Conservation (phyloP, 441 rosid species). For the Raphanus hybrid region DNA sequence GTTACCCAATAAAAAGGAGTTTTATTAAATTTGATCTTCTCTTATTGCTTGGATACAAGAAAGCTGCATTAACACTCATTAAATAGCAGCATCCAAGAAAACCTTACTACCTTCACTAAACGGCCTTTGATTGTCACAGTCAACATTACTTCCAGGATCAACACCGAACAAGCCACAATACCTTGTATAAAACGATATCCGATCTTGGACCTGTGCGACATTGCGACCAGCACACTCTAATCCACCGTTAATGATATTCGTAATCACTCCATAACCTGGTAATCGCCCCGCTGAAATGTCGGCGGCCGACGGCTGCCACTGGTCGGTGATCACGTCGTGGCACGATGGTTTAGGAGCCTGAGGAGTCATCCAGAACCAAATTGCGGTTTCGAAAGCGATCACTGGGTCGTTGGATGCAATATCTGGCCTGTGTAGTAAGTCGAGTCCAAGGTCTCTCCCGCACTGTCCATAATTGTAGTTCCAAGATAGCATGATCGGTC, state of each 20-base stretch:
- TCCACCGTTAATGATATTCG: neutral
- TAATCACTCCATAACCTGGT: conserved; percentile 1
- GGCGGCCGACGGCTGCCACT: neutral
- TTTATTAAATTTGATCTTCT: neutral
- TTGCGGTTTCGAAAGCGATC: neutral
- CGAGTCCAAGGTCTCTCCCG: neutral
- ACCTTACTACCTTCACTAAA: neutral
- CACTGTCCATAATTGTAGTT: neutral
- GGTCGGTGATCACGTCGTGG: neutral
- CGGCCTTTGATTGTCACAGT: conserved; percentile 5
- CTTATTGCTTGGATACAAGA: neutral
- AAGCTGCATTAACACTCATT: neutral
- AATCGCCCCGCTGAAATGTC: neutral
- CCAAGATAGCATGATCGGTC: neutral
- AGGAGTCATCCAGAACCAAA: neutral
- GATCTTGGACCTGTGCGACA: neutral
- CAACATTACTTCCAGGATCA: neutral
- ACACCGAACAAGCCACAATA: neutral
- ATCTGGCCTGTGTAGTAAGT: neutral
- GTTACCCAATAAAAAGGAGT: neutral
- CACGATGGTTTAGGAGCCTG: neutral
- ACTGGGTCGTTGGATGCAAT: neutral
- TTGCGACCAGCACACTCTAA: neutral
- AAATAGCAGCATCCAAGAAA: neutral
- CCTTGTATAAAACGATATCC: neutral